Conservation (phyloP, 2,329 filamentous ascomycete species). For the Ophiognomonia clavigignenti-juglandacearum region DNA sequence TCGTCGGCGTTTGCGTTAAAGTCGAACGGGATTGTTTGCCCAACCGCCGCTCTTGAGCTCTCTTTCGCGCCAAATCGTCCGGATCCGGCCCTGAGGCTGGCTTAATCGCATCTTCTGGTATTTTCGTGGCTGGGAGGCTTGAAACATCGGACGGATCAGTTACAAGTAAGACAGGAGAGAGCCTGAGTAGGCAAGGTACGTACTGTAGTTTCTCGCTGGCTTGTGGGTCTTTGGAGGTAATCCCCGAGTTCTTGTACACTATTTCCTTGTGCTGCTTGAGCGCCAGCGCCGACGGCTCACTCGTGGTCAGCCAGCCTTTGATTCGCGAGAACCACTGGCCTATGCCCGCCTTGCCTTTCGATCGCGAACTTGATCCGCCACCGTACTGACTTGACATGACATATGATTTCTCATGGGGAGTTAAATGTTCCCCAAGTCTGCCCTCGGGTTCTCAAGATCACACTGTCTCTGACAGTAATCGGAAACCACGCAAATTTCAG, state of each 20-base stretch:
- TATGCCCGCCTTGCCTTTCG: slow-evolving; percentile 26
- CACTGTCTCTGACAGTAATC: no score
- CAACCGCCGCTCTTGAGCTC: slow-evolving; percentile 27
- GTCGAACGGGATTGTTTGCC: slow-evolving; percentile 10
- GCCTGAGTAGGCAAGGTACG: background rate
- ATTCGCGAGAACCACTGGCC: slow-evolving; percentile 37
- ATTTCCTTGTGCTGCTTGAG: slow-evolving; percentile 41
- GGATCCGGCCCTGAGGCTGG: slow-evolving; percentile 39
- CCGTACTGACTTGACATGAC: no score
- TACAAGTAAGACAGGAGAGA: background rate
- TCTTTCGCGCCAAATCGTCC: slow-evolving; percentile 37
- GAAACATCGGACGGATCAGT: background rate
- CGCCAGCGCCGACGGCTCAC: slow-evolving; percentile 46
- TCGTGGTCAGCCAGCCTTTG: slow-evolving; percentile 43
- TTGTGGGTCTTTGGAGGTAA: slow-evolving; percentile 37
- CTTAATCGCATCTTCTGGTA: slow-evolving; percentile 41
- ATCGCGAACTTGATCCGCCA: background rate
- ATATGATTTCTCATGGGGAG: no score
- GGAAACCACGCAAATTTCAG: no score
- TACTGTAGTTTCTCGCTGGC: slow-evolving; percentile 40
- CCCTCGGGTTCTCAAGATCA: no score
- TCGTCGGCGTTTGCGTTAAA: slow-evolving; percentile 21
- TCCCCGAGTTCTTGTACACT: slow-evolving; percentile 37
- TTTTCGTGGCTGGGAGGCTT: slow-evolving; percentile 34
- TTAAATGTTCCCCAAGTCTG: no score